Base-by-base conservation (phyloP, 169 alveolate genomes). In the Amoebophrya sp. region DNA sequence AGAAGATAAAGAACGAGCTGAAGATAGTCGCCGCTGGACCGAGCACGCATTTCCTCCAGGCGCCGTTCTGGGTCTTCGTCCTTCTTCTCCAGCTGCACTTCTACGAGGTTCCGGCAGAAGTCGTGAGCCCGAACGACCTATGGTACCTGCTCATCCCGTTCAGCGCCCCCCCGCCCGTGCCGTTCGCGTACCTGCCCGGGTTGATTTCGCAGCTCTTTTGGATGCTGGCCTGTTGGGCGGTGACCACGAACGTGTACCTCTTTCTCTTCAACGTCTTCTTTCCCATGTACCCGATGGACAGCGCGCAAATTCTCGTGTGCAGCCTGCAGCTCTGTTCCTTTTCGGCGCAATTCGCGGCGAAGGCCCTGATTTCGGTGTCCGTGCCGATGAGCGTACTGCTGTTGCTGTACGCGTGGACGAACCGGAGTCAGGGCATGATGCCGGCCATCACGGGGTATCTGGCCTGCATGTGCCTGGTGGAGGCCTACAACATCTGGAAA, bases 221-320 rank as follows among this genome's bases (percentile, higher is more conserved):
- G 90, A 20, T 42, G n/a, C 41, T 88, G 42, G 42, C 38, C 42
- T 10, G 26, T 40, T 88, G 90, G 34, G 90, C 70, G 70, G 50
- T 41, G 70, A 58, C 78, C 34, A 42, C 38, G 34, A 88, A 88
- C 58, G 90, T 88, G 23, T 41, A n/a, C 39, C 90, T 88, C 20
- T 88, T 88, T 10, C 70, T 88, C 34, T 88, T 88, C 90, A 88
- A 88, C 90, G 70, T 88, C 39, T 41, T 88, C 29, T 88, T 88
- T 70, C 90, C 90, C 23, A 88, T 88, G 90, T 88, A 88, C 70
- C 90, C 90, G 41, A 88, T 88, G 90, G 90, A 88, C 70, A 58
- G 70, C 31, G 90, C 90, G 41, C 45, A 88, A 41, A 88, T 88
- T 2, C 70, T 88, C 20, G 90, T 88, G 26, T 88, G 90, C 40